Conservation (phyloP, 495 filamentous ascomycete genomes). For the Penicillium coprophilum region DNA sequence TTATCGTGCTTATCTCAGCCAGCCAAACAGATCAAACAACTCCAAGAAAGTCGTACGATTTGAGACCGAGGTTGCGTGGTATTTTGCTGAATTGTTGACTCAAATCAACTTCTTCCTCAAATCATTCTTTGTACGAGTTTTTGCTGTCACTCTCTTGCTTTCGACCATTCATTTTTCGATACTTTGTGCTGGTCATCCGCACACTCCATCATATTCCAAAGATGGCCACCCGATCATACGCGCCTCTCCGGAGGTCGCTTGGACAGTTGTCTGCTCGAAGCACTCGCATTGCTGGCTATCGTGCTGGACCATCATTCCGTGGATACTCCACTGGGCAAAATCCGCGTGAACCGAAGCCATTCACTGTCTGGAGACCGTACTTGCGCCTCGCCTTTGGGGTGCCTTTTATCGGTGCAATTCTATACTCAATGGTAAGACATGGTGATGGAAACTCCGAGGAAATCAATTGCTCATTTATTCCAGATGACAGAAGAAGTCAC, state of each 20-base stretch:
- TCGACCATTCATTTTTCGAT: not conserved
- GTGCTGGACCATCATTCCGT: constrained; percentile 25
- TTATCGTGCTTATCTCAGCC: constrained; percentile 31
- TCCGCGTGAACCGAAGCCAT: constrained; percentile 27
- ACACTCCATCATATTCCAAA: constrained; percentile 24
- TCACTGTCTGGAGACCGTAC: constrained; percentile 52
- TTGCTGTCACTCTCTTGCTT: not conserved
- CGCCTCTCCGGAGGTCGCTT: constrained; percentile 42
- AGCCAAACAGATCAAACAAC: constrained; percentile 34
- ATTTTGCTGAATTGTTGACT: not conserved
- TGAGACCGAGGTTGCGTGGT: constrained; percentile 10
- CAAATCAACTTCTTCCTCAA: not conserved
- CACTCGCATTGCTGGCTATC: constrained; percentile 24
- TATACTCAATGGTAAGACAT: constrained; percentile 64
- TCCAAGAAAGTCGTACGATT: constrained; percentile 17
- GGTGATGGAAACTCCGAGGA: not conserved
- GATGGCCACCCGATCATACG: constrained; percentile 42
- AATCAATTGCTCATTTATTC: constrained; percentile 8
- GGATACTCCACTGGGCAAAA: constrained; percentile 34
- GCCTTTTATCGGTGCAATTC: constrained; percentile 59
- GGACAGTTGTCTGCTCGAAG: constrained; percentile 27
- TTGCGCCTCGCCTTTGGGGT: constrained; percentile 59
- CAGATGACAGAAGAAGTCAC: constrained; percentile 52
- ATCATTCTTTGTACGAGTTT: not conserved
- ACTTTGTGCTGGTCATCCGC: constrained; percentile 5